Evolutionary conservation across 257 asterid species (phyloP).

Genomic region (Handroanthus guayacan): DNA sequence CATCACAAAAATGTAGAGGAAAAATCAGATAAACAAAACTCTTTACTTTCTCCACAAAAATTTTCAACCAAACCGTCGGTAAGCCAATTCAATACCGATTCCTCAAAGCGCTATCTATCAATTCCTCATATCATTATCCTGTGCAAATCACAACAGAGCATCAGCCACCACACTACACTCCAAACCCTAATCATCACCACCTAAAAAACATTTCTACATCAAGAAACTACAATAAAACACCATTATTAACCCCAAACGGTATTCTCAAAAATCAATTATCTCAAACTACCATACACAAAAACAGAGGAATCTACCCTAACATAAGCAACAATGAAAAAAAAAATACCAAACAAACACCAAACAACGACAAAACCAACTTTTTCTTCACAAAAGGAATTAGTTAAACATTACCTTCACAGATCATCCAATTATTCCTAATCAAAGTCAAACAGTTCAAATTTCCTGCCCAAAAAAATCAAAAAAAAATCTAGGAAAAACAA

Average conservation of each 20-base stretch:
- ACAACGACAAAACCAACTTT: background rate
- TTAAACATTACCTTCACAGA: slow-evolving; percentile 40
- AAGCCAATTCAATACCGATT: slow-evolving; percentile 17
- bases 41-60: slow-evolving; percentile 27
- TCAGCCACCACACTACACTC: slow-evolving; percentile 23
- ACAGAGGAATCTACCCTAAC: background rate
- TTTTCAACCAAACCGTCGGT: slow-evolving; percentile 33
- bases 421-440: slow-evolving; percentile 29
- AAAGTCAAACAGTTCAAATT: background rate
- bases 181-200: slow-evolving; percentile 35
- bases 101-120: background rate
- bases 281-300: background rate
- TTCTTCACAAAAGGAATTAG: background rate
- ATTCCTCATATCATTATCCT: slow-evolving; percentile 34
- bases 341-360: background rate
- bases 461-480: background rate
- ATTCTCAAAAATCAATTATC: slow-evolving; percentile 18
- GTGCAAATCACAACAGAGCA: slow-evolving; percentile 32
- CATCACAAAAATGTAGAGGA: slow-evolving; percentile 3
- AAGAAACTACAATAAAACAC: background rate
- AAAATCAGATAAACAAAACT: slow-evolving; percentile 4
- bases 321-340: background rate
- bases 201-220: background rate
- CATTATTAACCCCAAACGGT: background rate
- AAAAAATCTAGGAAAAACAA: background rate